Conservation (phyloP, 768 basidiomycete species). For the Piloderma croceum region DNA sequence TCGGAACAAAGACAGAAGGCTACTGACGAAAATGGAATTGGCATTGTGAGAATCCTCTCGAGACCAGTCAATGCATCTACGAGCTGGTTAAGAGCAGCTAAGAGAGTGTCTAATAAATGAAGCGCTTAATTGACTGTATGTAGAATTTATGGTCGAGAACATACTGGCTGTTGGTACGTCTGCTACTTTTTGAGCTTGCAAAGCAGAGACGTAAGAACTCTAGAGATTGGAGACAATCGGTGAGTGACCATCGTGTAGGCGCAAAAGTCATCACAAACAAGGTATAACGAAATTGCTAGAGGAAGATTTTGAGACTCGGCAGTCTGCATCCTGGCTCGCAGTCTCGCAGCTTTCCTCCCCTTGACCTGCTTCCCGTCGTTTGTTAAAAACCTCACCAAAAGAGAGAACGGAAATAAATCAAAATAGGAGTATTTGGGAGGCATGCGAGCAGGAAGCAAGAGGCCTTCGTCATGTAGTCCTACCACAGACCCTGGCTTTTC, state of each 20-base stretch:
- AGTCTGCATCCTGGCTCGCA: slow-evolving; percentile 45
- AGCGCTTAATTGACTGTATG: neutral
- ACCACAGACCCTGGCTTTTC: too few species aligned
- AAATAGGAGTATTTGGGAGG: slow-evolving; percentile 58
- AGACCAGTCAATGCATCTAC: slow-evolving; percentile 64
- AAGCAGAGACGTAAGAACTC: slow-evolving; percentile 61
- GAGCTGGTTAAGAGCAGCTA: slow-evolving; percentile 46
- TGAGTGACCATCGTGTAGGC: neutral
- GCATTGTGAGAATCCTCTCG: slow-evolving; percentile 69
- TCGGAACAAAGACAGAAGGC: slow-evolving; percentile 1
- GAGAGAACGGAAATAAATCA: slow-evolving; percentile 67
- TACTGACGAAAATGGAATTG: slow-evolving; percentile 68
- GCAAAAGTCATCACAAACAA: slow-evolving; percentile 34
- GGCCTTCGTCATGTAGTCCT: slow-evolving; percentile 35
- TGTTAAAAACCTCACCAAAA: slow-evolving; percentile 43
- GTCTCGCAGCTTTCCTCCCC: slow-evolving; percentile 56
- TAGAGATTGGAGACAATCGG: slow-evolving; percentile 20
- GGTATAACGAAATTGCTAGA: slow-evolving; percentile 62
- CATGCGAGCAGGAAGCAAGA: slow-evolving; percentile 46
- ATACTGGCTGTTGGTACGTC: slow-evolving; percentile 61
- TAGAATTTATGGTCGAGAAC: slow-evolving; percentile 18
- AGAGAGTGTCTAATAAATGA: slow-evolving; percentile 35
- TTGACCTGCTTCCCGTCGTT: slow-evolving; percentile 45
- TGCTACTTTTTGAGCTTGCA: slow-evolving; percentile 49
- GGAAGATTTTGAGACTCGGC: slow-evolving; percentile 54